Conservation (phyloP, 306 rosid genomes). For the Prunus salicina region DNA sequence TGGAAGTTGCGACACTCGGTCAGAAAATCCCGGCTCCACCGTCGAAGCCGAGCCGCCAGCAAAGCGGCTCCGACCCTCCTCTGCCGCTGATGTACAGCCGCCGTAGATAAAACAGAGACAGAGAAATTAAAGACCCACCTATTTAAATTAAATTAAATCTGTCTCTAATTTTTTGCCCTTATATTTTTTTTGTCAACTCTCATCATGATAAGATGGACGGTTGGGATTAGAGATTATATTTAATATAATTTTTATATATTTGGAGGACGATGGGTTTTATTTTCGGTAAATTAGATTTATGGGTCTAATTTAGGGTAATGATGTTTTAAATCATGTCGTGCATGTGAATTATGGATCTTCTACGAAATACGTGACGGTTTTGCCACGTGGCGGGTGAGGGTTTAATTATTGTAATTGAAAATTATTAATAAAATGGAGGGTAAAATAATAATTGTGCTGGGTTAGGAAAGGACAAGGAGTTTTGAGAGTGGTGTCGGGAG, state of each 20-base stretch:
- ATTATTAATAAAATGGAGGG: neutral
- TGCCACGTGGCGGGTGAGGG: neutral
- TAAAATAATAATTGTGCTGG: neutral
- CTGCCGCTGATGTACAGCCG: constrained; percentile 32
- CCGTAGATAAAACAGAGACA: constrained; percentile 12
- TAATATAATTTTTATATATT: neutral
- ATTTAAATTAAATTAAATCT: neutral
- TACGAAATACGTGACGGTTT: neutral
- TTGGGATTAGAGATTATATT: neutral
- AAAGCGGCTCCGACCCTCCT: constrained; percentile 45
- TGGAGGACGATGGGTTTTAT: neutral
- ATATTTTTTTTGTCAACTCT: neutral
- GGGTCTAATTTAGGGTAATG: too few relatives aligned
- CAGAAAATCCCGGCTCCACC: constrained; percentile 29
- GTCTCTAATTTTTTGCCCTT: neutral
- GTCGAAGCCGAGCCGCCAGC: constrained; percentile 37
- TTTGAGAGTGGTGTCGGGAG: neutral
- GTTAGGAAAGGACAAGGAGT: neutral
- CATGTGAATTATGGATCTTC: neutral
- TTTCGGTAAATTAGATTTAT: neutral
- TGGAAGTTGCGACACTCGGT: constrained; percentile 54
- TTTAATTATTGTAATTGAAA: neutral
- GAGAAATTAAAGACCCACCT: neutral
- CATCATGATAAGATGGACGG: neutral
- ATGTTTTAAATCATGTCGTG: neutral